Percentiles rank a stretch among this genome's conserved stretches.
phyloP scores from a whole-genome alignment of 164 flowering plant genomes.

The Piper betle region DNA sequence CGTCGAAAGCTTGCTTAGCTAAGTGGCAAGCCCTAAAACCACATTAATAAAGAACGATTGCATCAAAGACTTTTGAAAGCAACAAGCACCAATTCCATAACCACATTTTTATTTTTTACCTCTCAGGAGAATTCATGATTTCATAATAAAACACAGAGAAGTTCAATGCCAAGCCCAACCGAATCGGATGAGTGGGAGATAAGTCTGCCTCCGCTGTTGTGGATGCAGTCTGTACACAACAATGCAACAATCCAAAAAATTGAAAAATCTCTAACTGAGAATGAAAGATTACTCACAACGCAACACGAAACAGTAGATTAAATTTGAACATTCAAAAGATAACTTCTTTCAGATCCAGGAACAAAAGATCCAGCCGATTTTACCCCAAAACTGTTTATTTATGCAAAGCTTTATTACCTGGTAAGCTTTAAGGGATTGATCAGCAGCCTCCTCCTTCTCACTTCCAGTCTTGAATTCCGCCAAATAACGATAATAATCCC shows the following conservation, averaged over 20 bases:
- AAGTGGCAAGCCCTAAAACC: too few species aligned
- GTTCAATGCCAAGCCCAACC: conserved; percentile 85
- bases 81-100: not conserved
- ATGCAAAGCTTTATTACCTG: too few species aligned
- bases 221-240: too few species aligned
- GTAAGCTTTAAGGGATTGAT: conserved; percentile 41
- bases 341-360: too few species aligned
- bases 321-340: not conserved
- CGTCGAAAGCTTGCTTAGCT: conserved; percentile 81
- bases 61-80: not conserved
- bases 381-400: too few species aligned
- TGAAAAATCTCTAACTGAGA: not conserved
- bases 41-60: not conserved
- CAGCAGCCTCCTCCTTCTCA: conserved; percentile 41
- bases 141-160: too few species aligned
- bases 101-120: conserved; percentile 21
- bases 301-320: not conserved
- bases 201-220: conserved; percentile 58
- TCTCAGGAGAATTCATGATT: too few species aligned
- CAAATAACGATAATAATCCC: too few species aligned
- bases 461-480: too few species aligned
- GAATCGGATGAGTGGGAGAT: conserved; percentile 80
- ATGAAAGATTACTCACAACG: not conserved
- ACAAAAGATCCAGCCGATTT: too few species aligned
- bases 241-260: not conserved